Evolutionary conservation across 2,329 filamentous ascomycete species (phyloP), one percentile per base, ranked within the genome.

Genomic region (Ophiostoma sp.): DNA sequence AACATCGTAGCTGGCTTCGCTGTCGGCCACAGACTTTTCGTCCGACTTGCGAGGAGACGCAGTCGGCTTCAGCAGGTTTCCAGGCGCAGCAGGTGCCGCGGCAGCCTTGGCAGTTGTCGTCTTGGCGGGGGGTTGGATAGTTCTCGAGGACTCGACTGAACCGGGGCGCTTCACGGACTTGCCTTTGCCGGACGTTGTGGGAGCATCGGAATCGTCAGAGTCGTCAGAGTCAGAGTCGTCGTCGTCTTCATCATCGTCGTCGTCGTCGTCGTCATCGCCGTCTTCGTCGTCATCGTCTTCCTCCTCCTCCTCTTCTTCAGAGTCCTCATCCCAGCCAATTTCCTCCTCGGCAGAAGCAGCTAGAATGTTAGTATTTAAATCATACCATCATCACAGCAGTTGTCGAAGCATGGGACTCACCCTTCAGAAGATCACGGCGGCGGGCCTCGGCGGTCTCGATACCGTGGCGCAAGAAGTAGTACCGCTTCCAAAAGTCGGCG

Each of bases 1-100:
- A 44, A 99, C 85, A 78, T 99, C 95, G 79, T 99, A 99, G 81
- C 93, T 97, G 23, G 92, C 92, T 76, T 99, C 95, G 78, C 94
- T 97, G 76, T 95, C 95, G 8, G 93, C 89, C 75, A 95, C 91
- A 35, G 92, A 96, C 78, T 94, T 93, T 78, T 93, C 90, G 76
- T 97, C 93, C 35, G 93, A 96, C 76, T 85, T 87, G 67, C 92
- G 89, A 23, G 88, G 82, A 75, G 91, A 87, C 39, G 81, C 80
- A 4, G 64, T 20, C 35, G 89, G 84, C 62, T 65, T 92, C 67
- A 87, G 81, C n/a, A 77, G 64, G 77, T 76, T 72, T 81, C 73
- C 73, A 76, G 74, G 71, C 0, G 62, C 62, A 13, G 62, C 33
- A 20, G 60, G 13, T 35, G 31, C 13, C 5, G 70, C 68, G 10